Evolutionary conservation across 106 monocot genomes (phyloP), one percentile per base, ranked within the genome.

Genomic region (Acanthochlamys bracteata): DNA sequence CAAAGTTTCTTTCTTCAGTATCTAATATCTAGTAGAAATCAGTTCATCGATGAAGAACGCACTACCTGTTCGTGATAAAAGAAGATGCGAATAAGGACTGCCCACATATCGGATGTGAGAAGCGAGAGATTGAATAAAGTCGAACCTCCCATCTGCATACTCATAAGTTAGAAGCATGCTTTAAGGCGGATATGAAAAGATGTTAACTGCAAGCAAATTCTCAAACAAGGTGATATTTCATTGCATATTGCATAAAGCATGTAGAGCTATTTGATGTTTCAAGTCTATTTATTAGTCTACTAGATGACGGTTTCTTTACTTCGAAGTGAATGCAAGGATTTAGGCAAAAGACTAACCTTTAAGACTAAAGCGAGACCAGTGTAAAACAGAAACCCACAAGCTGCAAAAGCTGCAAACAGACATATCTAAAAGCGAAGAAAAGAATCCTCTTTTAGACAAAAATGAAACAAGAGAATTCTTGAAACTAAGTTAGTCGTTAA

Each of bases 81-180:
- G 69, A 80, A 75, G 16, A 83, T 63, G 46, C 78, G 74, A 69
- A 86, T 86, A 63, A 79, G 19, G 0, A 83, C 78, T 0, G 83
- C 86, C 86, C 86, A 86, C 75, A 83, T 74, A 51, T 86, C 83
- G 23, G 86, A 80, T 41, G 90, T 86, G 24, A 91, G 71, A n/a
- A 91, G 75, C n/a, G 86, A 91, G 24, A 86, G 86, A 74, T 86
- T 86, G 55, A 83, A 86, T 33, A 91, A 20, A 42, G 86, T 81
- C 8, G 91, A 47, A 60, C 91, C 86, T 63, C 91, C 76, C 78
- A 83, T 79, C 91, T 86, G 80, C 60, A 73, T n/a, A 16, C 10
- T 3, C 39, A 23, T 53, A 39, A 62, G 10, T n/a, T n/a, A n/a
- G n/a, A n/a, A n/a, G n/a, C n/a, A n/a, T n/a, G n/a, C n/a, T n/a